Percentiles rank a stretch among this genome's conserved stretches.
Evolutionary conservation across 805 yeast species (phyloP).

Genomic region (Zygotorulaspora danielsina): DNA sequence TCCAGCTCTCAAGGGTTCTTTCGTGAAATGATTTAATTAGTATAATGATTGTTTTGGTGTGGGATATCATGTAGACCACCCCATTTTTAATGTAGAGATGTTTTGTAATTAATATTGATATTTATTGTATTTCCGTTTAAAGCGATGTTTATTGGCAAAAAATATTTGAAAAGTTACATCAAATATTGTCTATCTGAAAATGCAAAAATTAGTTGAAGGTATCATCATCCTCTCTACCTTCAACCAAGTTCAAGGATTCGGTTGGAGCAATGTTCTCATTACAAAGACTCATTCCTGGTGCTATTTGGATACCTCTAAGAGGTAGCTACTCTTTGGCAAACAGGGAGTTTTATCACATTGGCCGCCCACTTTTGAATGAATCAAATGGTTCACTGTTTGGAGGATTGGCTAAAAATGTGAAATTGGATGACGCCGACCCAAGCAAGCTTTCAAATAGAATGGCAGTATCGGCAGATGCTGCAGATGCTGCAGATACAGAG

Average conservation of each 20-base stretch:
- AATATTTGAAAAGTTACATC: not conserved
- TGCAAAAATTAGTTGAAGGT: no score
- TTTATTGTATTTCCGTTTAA: not conserved
- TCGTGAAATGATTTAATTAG: conserved; percentile 19
- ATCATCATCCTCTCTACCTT: no score
- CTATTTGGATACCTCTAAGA: conserved; percentile 4
- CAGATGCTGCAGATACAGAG: conserved; percentile 20
- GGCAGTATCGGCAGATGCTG: conserved; percentile 21
- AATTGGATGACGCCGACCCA: conserved; percentile 19
- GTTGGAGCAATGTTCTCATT: conserved; percentile 8
- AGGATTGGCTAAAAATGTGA: conserved; percentile 22
- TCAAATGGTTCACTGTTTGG: conserved; percentile 21
- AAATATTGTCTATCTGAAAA: not conserved
- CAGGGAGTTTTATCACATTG: conserved; percentile 9
- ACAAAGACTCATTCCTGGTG: conserved; percentile 4
- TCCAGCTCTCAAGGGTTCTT: conserved; percentile 20
- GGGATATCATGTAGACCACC: not conserved
- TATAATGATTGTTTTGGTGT: not conserved
- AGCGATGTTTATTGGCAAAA: not conserved
- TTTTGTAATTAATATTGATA: not conserved
- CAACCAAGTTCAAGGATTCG: not conserved
- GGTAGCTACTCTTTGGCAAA: not conserved
- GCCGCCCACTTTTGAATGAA: conserved; percentile 9
- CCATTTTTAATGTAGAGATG: not conserved
- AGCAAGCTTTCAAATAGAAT: conserved; percentile 23